Percentiles rank a stretch among this genome's conserved stretches.
phyloP scores from a whole-genome alignment of 1,284 basidiomycete genomes.

The Leccinum fallax region DNA sequence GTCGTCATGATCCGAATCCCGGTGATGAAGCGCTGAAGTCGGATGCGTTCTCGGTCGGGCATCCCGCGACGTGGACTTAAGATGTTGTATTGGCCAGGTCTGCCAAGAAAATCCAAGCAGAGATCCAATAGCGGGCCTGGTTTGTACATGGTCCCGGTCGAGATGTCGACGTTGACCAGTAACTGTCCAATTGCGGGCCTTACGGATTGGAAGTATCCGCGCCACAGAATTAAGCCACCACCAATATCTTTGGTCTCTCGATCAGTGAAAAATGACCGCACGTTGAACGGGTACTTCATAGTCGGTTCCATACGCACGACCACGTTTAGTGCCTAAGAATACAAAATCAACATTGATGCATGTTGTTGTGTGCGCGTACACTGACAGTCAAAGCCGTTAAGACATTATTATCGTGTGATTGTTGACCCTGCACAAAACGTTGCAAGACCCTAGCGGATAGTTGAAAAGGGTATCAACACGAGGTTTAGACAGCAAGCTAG shows the following conservation, averaged over 20 bases:
- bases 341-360: constrained; percentile 3
- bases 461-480: constrained; percentile 9
- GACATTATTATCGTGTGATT: constrained; percentile 69
- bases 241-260: constrained; percentile 67
- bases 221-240: constrained; percentile 66
- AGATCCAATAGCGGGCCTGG: constrained; percentile 50
- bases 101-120: constrained; percentile 57
- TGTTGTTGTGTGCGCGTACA: not conserved
- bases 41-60: constrained; percentile 59
- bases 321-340: constrained; percentile 66
- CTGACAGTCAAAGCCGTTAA: constrained; percentile 72
- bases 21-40: constrained; percentile 61
- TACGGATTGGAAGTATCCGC: constrained; percentile 77
- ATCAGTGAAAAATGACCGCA: constrained; percentile 74
- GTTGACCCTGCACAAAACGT: constrained; percentile 65
- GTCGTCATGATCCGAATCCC: constrained; percentile 57
- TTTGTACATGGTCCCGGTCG: constrained; percentile 76
- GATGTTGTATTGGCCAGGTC: constrained; percentile 39
- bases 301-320: constrained; percentile 75
- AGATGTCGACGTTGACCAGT: constrained; percentile 78
- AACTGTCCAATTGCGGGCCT: constrained; percentile 67
- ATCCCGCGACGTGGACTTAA: constrained; percentile 49
- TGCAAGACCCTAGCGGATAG: constrained; percentile 52
- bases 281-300: constrained; percentile 71
- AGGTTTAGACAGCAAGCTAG: constrained; percentile 2